Evolutionary conservation across 1,284 basidiomycete species (phyloP), one percentile per base, ranked within the genome.

Genomic region (Malassezia equina): DNA sequence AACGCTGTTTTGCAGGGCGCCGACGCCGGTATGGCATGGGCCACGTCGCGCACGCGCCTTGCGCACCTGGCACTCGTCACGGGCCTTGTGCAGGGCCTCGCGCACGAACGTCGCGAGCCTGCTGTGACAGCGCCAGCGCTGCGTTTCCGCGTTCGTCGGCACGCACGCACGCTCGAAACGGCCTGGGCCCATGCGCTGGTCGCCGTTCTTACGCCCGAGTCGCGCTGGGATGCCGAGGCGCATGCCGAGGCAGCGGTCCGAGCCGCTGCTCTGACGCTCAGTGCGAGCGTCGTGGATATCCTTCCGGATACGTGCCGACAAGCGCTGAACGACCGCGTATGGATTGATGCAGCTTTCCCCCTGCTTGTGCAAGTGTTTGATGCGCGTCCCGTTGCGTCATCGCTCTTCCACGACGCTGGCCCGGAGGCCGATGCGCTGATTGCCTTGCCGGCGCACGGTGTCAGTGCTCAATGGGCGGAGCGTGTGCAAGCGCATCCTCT

Each of bases 41-140:
- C 21, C 15, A 32, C 34, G 29, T 29, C 21, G 19, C 40, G 23
- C 21, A 23, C 17, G 19, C 45, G n/a, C 15, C 52, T 73, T 9
- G 58, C 71, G 9, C 55, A 60, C 23, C 63, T 73, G 13, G 59
- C 69, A 15, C 51, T 72, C 15, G 55, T 66, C 32, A 62, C 65
- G 1, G 71, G 71, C 4, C 58, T 73, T 0, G 56, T 73, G 9
- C 62, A 60, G 12, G 68, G 68, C 4, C 52, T 73, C 8, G 59
- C 65, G 40, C 24, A 59, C 2, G 62, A 63, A 25, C 62, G 63
- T n/a, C 41, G 51, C 21, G 41, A 13, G 23, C 24, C 15, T 12
- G 12, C 31, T 5, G 8, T 8, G 17, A 8, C 13, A 11, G 21
- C 25, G 23, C 9, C 19, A 4, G 25, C 36, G 15, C 19, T 29